Conservation (phyloP, 2,329 filamentous ascomycete genomes). For the Apiospora marii region DNA sequence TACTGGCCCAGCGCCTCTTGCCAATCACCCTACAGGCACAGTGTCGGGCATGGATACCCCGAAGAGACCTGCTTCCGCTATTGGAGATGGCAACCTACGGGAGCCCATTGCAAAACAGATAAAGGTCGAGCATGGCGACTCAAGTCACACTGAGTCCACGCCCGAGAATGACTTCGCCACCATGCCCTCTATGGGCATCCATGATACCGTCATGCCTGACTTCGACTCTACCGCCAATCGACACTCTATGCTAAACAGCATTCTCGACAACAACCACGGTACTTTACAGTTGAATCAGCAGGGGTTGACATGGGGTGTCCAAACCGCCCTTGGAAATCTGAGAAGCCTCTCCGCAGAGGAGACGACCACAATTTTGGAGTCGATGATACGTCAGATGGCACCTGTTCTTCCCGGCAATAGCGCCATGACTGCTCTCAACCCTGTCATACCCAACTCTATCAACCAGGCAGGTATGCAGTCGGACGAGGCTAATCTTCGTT, state of each 20-base stretch:
- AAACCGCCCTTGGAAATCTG: not conserved
- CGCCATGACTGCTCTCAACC: not conserved
- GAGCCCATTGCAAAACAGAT: not conserved
- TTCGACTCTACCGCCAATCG: not conserved
- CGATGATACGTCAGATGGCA: not conserved
- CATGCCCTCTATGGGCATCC: no score
- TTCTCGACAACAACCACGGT: no score
- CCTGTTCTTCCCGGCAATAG: not conserved
- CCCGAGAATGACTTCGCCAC: not conserved
- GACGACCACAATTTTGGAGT: not conserved
- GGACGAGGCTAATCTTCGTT: not conserved
- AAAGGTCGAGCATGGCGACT: not conserved
- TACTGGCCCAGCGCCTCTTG: not conserved
- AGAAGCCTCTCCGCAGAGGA: not conserved
- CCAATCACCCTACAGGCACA: not conserved
- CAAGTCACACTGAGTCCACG: not conserved
- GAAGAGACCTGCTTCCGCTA: not conserved
- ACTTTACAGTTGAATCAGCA: no score
- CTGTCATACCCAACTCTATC: not conserved
- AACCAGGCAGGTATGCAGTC: not conserved
- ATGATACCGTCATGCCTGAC: not conserved
- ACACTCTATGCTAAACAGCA: not conserved
- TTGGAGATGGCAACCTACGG: not conserved
- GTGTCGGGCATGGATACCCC: not conserved
- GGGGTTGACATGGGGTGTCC: not conserved